Base-by-base conservation (phyloP, 768 basidiomycete species). In the Collybia sp. region DNA sequence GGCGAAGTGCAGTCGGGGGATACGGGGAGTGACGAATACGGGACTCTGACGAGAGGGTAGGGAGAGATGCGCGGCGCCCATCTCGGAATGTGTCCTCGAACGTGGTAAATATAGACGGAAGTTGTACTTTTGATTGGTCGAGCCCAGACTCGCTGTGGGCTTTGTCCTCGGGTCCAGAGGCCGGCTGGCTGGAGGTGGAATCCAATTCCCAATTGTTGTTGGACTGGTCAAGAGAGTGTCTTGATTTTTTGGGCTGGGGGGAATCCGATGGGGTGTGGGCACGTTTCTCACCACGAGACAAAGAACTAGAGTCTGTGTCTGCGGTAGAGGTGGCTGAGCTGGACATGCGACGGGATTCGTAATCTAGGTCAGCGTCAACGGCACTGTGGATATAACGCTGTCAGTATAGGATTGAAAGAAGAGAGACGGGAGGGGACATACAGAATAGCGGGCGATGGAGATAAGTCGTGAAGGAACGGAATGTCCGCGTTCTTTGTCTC, bases 261-360 rank as follows among this genome's bases (percentile, higher is more conserved):
- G 77, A 77, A 58, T 77, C 73, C 30, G 67, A 63, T 41, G 84
- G 80, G 0, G 82, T 79, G 25, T 73, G 60, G 3, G 71, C 64
- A 47, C 77, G 81, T 59, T 83, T 87, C 55, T 85, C 83, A 8
- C 67, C 70, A 42, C 77, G 70, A 37, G 82, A 82, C 51, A 76
- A 70, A 48, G 73, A 66, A 60, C 71, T 76, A 67, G 72, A 76
- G 65, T 88, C 85, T 3, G 79, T 77, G 67, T 85, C 85, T 33
- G 82, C 74, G 12, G 75, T 72, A 12, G 86, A 87, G 48, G 79
- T 74, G 42, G 80, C 82, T 52, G 83, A 86, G 61, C 77, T 75
- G 64, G 88, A 88, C 88, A 90, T 88, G 59, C 86, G 83, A 58
- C 86, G 76, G 32, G 62, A 60, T 50, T 71, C 61, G 77, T 85